phyloP scores from a whole-genome alignment of 805 yeast species.

The Clavispora asparagi region DNA sequence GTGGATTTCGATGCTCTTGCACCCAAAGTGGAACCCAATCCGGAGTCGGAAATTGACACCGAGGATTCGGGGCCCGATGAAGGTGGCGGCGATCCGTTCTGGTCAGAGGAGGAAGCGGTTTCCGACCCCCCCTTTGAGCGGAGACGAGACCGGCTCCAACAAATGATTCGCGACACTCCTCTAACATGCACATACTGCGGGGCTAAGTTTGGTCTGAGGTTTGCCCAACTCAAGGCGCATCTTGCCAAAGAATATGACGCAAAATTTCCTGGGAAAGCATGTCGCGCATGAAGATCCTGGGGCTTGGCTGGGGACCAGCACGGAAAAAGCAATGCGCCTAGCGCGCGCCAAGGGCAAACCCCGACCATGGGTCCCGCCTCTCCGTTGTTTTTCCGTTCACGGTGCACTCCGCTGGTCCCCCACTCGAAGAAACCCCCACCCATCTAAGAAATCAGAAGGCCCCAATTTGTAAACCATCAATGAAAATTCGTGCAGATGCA shows the following conservation, averaged over 20 bases:
- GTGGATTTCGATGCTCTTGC: constrained; percentile 45
- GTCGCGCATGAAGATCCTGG: background rate
- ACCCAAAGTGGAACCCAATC: background rate
- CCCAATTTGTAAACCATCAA: too few relatives aligned
- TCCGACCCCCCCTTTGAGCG: background rate
- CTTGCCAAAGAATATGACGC: constrained; percentile 19
- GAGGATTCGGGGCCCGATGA: background rate
- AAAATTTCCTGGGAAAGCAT: constrained; percentile 6
- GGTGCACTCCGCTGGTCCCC: background rate
- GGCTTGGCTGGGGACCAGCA: too few relatives aligned
- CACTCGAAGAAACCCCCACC: too few relatives aligned
- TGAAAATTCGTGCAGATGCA: too few relatives aligned
- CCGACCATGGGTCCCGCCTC: background rate
- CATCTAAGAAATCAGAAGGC: too few relatives aligned
- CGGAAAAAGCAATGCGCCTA: background rate
- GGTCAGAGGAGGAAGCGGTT: background rate
- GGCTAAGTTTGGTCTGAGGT: constrained; percentile 18
- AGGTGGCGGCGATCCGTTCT: constrained; percentile 3
- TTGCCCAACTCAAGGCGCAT: constrained; percentile 24
- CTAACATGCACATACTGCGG: constrained; percentile 25
- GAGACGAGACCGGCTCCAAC: background rate
- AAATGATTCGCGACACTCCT: constrained; percentile 17
- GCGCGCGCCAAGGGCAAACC: background rate
- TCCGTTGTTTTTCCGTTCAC: background rate
- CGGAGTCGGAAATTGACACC: background rate